A percentile compares a stretch with the other conserved stretches of the same genome.
Conservation (phyloP, 257 asterid genomes). For the Solanum tarapatanum region DNA sequence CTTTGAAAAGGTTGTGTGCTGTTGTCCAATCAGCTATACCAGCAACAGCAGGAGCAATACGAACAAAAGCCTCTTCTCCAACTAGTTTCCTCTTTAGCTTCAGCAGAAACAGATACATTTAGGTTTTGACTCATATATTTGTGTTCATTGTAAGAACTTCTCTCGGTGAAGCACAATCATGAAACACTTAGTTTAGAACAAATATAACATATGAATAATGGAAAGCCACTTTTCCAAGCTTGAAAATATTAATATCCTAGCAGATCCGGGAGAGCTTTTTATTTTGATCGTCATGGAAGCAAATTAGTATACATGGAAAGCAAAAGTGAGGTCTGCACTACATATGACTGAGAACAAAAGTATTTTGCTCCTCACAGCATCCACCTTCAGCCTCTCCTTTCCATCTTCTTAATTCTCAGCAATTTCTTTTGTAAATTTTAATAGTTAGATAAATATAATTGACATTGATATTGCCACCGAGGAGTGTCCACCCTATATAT, state of each 20-base stretch:
- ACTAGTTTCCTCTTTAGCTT: conserved; percentile 52
- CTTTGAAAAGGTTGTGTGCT: conserved; percentile 80
- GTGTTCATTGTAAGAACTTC: background rate
- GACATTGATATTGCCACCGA: background rate
- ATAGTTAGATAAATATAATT: background rate
- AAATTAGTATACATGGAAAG: background rate
- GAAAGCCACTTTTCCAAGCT: background rate
- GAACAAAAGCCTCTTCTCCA: conserved; percentile 92
- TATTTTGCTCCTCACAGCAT: background rate
- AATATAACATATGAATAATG: background rate
- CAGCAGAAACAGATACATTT: conserved; percentile 4
- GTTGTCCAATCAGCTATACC: conserved; percentile 94
- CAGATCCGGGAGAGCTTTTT: background rate
- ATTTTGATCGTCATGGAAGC: background rate
- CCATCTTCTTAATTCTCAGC: background rate
- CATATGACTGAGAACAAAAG: background rate
- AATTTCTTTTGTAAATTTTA: background rate
- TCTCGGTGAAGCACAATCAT: background rate
- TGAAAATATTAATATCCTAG: background rate
- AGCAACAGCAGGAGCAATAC: conserved; percentile 89
- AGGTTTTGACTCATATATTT: background rate
- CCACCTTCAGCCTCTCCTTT: background rate
- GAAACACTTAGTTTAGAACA: background rate
- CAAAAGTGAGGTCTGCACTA: background rate
- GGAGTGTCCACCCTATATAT: background rate